Evolutionary conservation across 352 stramenopile species (phyloP).

Genomic region (Phytophthora multivora): DNA sequence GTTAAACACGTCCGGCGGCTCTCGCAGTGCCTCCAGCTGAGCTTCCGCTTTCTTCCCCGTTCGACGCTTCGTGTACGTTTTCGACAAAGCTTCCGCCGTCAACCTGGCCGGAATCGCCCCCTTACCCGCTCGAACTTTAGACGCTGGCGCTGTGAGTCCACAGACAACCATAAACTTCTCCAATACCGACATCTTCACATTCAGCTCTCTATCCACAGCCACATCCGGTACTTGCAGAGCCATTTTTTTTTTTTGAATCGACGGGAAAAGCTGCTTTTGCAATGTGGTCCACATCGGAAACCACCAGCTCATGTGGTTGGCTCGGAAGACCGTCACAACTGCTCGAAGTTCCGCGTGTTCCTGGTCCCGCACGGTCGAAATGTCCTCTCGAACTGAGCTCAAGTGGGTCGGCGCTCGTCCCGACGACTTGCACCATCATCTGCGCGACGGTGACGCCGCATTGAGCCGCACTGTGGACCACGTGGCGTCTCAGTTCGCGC

Average conservation of each 20-base stretch:
- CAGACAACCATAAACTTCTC: conserved; percentile 20
- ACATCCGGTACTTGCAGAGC: neutral
- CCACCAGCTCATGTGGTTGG: conserved; percentile 26
- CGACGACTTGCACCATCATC: conserved; percentile 99
- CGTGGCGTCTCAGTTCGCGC: conserved; percentile 83
- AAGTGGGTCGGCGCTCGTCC: conserved; percentile 58
- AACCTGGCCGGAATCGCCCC: neutral
- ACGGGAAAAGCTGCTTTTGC: neutral
- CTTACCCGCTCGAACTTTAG: conserved; percentile 1
- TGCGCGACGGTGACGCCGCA: conserved; percentile 91
- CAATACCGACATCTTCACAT: conserved; percentile 18
- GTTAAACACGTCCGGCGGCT: conserved; percentile 42
- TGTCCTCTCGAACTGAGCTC: conserved; percentile 34
- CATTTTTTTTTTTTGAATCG: neutral
- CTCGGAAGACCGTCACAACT: conserved; percentile 17
- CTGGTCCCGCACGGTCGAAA: conserved; percentile 7
- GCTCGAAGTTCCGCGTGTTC: neutral
- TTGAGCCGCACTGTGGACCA: conserved; percentile 83
- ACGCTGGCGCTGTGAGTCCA: conserved; percentile 6
- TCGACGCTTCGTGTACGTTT: conserved; percentile 46
- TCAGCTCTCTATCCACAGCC: neutral
- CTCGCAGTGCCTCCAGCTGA: conserved; percentile 40
- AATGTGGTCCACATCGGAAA: conserved; percentile 2
- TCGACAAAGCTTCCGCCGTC: conserved; percentile 29
- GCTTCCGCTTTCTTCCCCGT: conserved; percentile 33